These are phyloP conservation scores for Alloascoidea africana DNA, from an alignment of 805 yeast species.

Conservation along the genomic window DNA sequence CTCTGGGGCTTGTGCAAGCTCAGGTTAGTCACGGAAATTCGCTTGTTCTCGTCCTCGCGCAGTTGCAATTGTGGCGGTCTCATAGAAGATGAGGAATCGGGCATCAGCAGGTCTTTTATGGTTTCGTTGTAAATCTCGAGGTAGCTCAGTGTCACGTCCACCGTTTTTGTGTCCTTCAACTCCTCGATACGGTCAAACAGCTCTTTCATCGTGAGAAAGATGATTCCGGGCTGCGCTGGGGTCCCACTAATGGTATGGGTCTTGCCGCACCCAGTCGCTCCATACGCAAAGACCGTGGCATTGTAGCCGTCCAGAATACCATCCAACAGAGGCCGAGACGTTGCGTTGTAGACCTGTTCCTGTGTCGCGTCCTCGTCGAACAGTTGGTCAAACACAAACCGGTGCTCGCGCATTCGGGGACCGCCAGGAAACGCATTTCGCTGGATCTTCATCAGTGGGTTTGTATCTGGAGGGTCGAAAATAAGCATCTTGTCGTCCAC, in stretches of 20 bases:
- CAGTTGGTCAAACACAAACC: constrained; percentile 69
- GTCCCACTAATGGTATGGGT: constrained; percentile 82
- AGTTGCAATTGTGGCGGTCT: constrained; percentile 17
- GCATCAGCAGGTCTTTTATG: constrained; percentile 62
- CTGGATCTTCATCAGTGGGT: constrained; percentile 41
- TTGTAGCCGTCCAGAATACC: constrained; percentile 74
- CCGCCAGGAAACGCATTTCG: constrained; percentile 15
- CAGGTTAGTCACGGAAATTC: constrained; percentile 59
- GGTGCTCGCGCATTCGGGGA: constrained; percentile 47
- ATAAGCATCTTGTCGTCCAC: constrained; percentile 78
- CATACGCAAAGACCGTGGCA: constrained; percentile 89
- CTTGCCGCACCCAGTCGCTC: constrained; percentile 98
- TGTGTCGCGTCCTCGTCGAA: constrained; percentile 58
- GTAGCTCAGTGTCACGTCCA: constrained; percentile 45
- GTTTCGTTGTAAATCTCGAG: constrained; percentile 88
- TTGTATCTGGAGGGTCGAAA: constrained; percentile 71
- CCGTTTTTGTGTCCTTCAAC: constrained; percentile 32
- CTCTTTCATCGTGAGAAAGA: constrained; percentile 65
- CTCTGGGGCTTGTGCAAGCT: constrained; percentile 39
- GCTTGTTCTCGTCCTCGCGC: constrained; percentile 54
- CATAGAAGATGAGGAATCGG: constrained; percentile 13
- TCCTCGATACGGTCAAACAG: constrained; percentile 48
- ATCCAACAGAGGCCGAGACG: constrained; percentile 61
- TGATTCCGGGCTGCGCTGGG: constrained; percentile 60
- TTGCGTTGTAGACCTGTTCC: constrained; percentile 45